Percentiles rank a stretch among this genome's conserved stretches.
Evolutionary conservation across 495 filamentous ascomycete genomes (phyloP).

Genomic region (Chaetomium tenue): DNA sequence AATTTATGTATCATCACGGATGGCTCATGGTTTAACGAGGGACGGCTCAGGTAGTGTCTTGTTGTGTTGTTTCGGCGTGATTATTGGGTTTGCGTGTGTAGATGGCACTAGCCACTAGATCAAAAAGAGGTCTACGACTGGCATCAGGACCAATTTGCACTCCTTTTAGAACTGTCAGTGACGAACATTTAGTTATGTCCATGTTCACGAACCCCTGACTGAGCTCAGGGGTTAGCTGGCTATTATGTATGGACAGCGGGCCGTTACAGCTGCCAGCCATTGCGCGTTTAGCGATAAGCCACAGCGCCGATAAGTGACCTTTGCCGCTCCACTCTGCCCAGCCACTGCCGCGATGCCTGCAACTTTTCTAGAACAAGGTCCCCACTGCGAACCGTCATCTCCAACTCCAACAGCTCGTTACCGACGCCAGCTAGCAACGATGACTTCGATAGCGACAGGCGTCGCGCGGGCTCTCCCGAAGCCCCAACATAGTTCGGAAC

Average conservation of each 20-base stretch:
- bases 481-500: constrained; percentile 82
- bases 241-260: no score
- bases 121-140: not conserved
- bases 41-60: constrained; percentile 9
- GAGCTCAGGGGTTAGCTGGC: constrained; percentile 9
- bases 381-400: constrained; percentile 24
- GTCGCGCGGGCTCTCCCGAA: constrained; percentile 82
- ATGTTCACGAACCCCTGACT: not conserved
- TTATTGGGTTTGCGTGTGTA: constrained; percentile 3
- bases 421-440: constrained; percentile 31
- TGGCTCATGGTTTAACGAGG: constrained; percentile 27
- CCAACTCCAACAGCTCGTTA: constrained; percentile 3
- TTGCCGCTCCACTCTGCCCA: constrained; percentile 19
- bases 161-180: not conserved
- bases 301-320: constrained; percentile 3
- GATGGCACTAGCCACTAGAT: not conserved
- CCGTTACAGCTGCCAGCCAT: not conserved
- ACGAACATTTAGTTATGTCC: not conserved
- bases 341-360: constrained; percentile 29
- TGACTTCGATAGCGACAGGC: constrained; percentile 71
- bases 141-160: not conserved
- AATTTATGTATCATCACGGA: constrained; percentile 29
- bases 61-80: constrained; percentile 17
- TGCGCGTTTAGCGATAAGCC: constrained; percentile 16
- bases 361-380: constrained; percentile 30